Evolutionary conservation across 495 filamentous ascomycete genomes (phyloP), one percentile per base, ranked within the genome.

Genomic region (Lophium mytilinum): DNA sequence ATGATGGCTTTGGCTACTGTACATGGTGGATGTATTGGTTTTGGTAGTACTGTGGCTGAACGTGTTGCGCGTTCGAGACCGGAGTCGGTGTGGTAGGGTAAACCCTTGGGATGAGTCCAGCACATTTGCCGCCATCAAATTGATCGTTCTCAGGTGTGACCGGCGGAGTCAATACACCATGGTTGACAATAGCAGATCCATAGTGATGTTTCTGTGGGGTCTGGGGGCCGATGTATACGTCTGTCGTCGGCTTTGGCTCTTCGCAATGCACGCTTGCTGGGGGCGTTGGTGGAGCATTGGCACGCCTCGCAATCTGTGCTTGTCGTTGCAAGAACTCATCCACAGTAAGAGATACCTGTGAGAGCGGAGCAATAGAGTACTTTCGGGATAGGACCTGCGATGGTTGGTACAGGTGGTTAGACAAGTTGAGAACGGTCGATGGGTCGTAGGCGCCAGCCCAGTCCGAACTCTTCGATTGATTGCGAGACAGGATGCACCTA

Each of bases 141-240:
- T 61, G 62, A 36, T 72, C 68, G 55, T 70, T 70, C 40, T 94
- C 90, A n/a, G 93, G 93, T 0, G 94, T 97, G 67, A 97, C 95
- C 3, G 93, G 93, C 17, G 93, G 93, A 19, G 93, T 97, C 55
- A 93, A 81, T 68, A 91, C 92, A 19, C 92, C 94, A 66, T 90
- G 81, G 12, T 83, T 81, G 55, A 86, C 78, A 33, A 80, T 78
- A 34, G 77, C 71, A 49, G 36, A 48, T 7, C 80, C 76, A 61
- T 81, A 76, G 46, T 83, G 77, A 12, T 80, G 79, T 76, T 98
- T 98, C 67, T 92, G 86, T 19, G 93, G 94, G 9, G 93, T 97
- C 80, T 86, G 68, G 79, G 83, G 61, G 73, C 76, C 57, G 75
- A 75, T 58, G 78, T 78, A 61, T 66, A 71, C 39, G 64, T 81